Base-by-base conservation (phyloP, 2,329 filamentous ascomycete genomes). In the Malbranchea zuffiana region DNA sequence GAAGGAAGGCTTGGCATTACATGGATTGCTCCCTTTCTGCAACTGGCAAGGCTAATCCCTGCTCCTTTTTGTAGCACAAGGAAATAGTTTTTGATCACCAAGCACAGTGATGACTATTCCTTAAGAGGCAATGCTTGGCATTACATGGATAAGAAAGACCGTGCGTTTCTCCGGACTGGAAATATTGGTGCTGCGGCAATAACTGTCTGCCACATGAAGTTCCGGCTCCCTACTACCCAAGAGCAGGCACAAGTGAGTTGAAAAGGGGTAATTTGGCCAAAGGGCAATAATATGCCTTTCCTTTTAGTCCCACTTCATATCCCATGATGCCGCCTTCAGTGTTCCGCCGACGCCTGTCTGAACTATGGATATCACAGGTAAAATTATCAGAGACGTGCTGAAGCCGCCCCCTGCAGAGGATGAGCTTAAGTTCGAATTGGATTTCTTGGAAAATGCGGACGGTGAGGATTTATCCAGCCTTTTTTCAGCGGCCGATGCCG, bases 241-340 rank as follows among this genome's bases (percentile, higher is more conserved):
- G 4, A 30, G 27, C 12, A 30, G 27, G 27, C 27, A 30, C 12
- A 16, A 30, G 12, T 30, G 27, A 11, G 10, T 11, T 15, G 4
- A 11, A 30, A 30, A 30, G 27, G 4, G 27, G n/a, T 30, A 15
- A 30, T 30, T n/a, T 30, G 27, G 27, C 27, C 12, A 13, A 30
- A 30, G 10, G 3, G 4, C 12, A 30, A 17, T 30, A 30, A 16
- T 30, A 16, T 30, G 18, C n/a, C 12, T 30, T 30, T 7, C 27
- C 27, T 30, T 30, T 3, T 1, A 13, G 27, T 30, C 27, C n/a
- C 27, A 30, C 27, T 30, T 30, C 27, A 30, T 30, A 30, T 30
- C 12, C 4, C 3, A 30, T 30, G 12, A 30, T 30, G 4, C 27
- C n/a, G 12, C 5, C 27, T 30, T 30, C 27, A 13, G 27, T 15